Percentiles rank a stretch among this genome's conserved stretches.
phyloP scores from a whole-genome alignment of 1,284 basidiomycete genomes.

The Prillingera fragicola region DNA sequence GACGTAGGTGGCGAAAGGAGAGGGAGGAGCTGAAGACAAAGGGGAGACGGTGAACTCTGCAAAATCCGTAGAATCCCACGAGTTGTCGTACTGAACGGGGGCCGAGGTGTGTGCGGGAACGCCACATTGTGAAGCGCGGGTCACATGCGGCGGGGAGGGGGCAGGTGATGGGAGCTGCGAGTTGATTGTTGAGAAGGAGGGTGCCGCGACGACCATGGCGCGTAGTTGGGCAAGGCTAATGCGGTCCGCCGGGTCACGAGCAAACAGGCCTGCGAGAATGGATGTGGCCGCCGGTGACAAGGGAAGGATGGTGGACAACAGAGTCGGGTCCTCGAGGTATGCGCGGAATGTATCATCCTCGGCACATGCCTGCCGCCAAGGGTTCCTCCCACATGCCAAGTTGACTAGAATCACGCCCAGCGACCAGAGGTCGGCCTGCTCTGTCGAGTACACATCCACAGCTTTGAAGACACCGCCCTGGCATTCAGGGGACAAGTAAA shows the following conservation, averaged over 20 bases:
- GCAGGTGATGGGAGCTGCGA: slow-evolving; percentile 1
- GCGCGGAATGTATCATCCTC: slow-evolving; percentile 68
- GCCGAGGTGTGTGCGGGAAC: too few relatives aligned
- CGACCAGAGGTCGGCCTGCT: slow-evolving; percentile 83
- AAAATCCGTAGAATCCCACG: too few relatives aligned
- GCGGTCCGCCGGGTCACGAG: slow-evolving; percentile 54
- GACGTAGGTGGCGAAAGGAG: too few relatives aligned
- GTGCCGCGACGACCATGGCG: slow-evolving; percentile 55
- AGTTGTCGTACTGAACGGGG: too few relatives aligned
- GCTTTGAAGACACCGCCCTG: slow-evolving; percentile 61
- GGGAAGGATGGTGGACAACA: slow-evolving; percentile 64
- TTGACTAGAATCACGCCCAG: slow-evolving; percentile 89
- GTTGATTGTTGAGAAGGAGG: slow-evolving; percentile 57
- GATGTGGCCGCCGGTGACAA: slow-evolving; percentile 53
- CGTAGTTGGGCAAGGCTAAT: slow-evolving; percentile 61
- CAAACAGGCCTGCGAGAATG: slow-evolving; percentile 57
- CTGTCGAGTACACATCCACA: slow-evolving; percentile 63
- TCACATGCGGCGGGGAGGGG: neutral
- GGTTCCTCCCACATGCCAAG: slow-evolving; percentile 78
- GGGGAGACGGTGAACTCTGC: too few relatives aligned
- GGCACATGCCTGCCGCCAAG: slow-evolving; percentile 72
- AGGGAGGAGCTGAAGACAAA: too few relatives aligned
- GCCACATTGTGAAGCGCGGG: too few relatives aligned
- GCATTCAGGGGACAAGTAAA: slow-evolving; percentile 77
- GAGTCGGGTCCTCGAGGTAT: slow-evolving; percentile 62